Conservation (phyloP, 2,329 filamentous ascomycete genomes). For the Fusarium floridanum region DNA sequence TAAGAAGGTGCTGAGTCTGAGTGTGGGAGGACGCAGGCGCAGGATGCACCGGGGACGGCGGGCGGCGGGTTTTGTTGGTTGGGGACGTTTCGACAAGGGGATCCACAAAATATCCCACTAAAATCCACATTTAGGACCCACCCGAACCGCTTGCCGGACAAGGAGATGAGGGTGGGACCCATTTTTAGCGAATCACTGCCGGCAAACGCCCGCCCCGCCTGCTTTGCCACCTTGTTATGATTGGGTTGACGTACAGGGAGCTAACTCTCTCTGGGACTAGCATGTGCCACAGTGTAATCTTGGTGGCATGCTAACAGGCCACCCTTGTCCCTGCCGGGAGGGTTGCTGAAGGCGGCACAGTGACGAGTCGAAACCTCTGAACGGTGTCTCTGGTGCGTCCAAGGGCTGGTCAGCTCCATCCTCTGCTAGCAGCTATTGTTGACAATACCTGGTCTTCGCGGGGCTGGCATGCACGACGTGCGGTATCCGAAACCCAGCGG, state of each 20-base stretch:
- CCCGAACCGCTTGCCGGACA: conserved; percentile 36
- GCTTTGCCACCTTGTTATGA: conserved; percentile 51
- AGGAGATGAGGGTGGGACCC: conserved; percentile 41
- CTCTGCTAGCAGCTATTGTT: conserved; percentile 37
- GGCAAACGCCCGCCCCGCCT: conserved; percentile 39
- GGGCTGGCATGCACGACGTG: conserved; percentile 18
- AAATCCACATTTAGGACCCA: conserved; percentile 16
- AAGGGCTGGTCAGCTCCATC: conserved; percentile 33
- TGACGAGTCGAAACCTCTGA: conserved; percentile 15
- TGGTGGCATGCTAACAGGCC: conserved; percentile 46
- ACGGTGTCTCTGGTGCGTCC: conserved; percentile 39
- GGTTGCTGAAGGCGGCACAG: conserved; percentile 40
- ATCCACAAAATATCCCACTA: conserved; percentile 28
- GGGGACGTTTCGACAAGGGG: conserved; percentile 38
- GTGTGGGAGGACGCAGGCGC: conserved; percentile 38
- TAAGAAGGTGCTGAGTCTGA: conserved; percentile 39
- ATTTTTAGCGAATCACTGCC: conserved; percentile 49
- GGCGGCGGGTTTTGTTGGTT: conserved; percentile 51
- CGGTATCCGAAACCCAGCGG: conserved; percentile 39
- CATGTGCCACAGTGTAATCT: conserved; percentile 46
- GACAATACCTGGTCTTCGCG: conserved; percentile 33
- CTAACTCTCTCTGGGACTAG: conserved; percentile 43
- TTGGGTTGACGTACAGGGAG: conserved; percentile 45
- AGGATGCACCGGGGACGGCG: conserved; percentile 45
- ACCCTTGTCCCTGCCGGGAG: conserved; percentile 34